phyloP scores from a whole-genome alignment of 371 early-diverging fungal species.

The Rhizopus delemar region DNA sequence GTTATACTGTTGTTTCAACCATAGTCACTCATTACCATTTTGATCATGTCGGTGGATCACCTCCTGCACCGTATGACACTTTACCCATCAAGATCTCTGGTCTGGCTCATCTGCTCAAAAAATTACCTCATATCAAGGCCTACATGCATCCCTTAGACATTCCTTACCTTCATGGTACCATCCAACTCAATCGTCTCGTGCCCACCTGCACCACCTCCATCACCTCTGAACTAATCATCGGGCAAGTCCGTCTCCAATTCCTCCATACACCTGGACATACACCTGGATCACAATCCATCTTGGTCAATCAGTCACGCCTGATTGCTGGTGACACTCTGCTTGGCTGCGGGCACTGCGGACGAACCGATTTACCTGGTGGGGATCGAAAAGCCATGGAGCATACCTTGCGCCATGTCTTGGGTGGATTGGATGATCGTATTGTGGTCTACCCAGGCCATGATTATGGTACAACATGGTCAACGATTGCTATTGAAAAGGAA shows the following conservation, averaged over 20 bases:
- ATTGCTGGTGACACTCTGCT: slow-evolving; percentile 89
- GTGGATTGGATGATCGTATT: slow-evolving; percentile 61
- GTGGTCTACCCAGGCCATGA: slow-evolving; percentile 87
- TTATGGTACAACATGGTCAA: slow-evolving; percentile 81
- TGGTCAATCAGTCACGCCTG: slow-evolving; percentile 74
- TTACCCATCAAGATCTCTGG: slow-evolving; percentile 80
- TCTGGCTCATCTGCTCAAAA: slow-evolving; percentile 67
- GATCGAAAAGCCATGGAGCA: slow-evolving; percentile 62
- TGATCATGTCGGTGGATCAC: slow-evolving; percentile 76
- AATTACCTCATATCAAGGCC: slow-evolving; percentile 67
- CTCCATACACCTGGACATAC: slow-evolving; percentile 92
- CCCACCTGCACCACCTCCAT: slow-evolving; percentile 57
- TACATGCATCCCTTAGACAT: slow-evolving; percentile 80
- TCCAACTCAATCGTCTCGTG: slow-evolving; percentile 59
- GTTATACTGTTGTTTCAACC: slow-evolving; percentile 70
- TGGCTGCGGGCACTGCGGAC: slow-evolving; percentile 69
- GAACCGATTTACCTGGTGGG: slow-evolving; percentile 81
- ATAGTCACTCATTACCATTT: slow-evolving; percentile 83
- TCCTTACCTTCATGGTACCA: slow-evolving; percentile 61
- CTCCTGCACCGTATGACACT: slow-evolving; percentile 82
- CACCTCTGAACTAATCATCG: slow-evolving; percentile 58
- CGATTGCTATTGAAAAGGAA: slow-evolving; percentile 64
- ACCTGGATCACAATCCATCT: slow-evolving; percentile 79
- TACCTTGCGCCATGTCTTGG: slow-evolving; percentile 64
- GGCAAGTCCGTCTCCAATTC: slow-evolving; percentile 60